Percentiles rank a stretch among this genome's conserved stretches.
Evolutionary conservation across 192 early-diverging fungal genomes (phyloP).

Genomic region (Podila verticillata): DNA sequence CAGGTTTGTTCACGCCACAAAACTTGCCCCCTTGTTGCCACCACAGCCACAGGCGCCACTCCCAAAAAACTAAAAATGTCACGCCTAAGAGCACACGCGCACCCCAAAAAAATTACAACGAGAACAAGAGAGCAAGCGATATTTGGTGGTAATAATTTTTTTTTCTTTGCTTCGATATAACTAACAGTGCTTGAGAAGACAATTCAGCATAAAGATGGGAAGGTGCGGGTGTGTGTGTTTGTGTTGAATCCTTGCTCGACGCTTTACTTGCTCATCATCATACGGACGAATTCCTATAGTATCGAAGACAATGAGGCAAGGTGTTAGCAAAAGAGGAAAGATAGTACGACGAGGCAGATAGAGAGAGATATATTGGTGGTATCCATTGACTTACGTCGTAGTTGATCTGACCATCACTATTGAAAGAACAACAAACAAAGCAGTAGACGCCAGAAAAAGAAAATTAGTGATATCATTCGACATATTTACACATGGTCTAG

Average conservation of each 20-base stretch:
- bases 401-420: constrained; percentile 72
- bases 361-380: neutral
- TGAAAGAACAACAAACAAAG: neutral
- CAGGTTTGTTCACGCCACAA: too few relatives aligned
- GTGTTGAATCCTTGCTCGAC: neutral
- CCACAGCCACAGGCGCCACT: too few relatives aligned
- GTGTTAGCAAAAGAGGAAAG: neutral
- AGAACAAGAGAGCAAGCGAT: too few relatives aligned
- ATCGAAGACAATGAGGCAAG: neutral
- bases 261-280: constrained; percentile 48
- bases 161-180: too few relatives aligned
- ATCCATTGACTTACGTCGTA: constrained; percentile 55
- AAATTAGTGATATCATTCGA: neutral
- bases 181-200: neutral
- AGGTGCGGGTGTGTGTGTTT: neutral
- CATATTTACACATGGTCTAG: too few relatives aligned
- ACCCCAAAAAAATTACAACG: too few relatives aligned
- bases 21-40: too few relatives aligned
- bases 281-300: constrained; percentile 72
- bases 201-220: neutral
- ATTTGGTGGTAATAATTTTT: too few relatives aligned
- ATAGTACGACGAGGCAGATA: neutral
- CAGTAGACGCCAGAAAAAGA: neutral
- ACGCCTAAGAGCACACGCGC: too few relatives aligned
- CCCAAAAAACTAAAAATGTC: too few relatives aligned